phyloP scores from a whole-genome alignment of 306 rosid species.

The Malus asiatica region DNA sequence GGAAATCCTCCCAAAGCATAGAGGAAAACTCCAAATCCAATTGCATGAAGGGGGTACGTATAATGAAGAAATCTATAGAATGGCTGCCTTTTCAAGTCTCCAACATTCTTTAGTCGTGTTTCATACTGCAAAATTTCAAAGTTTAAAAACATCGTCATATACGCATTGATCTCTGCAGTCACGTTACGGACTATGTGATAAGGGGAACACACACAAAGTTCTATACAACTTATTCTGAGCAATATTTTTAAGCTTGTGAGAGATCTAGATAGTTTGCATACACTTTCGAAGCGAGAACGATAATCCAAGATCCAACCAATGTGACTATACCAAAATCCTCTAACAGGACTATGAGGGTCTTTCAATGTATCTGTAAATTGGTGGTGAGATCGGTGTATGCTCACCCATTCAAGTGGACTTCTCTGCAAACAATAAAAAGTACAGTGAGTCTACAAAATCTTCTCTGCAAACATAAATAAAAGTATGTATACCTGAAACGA shows the following conservation, averaged over 20 bases:
- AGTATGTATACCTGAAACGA: conserved; percentile 63
- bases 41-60: conserved; percentile 53
- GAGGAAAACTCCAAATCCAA: conserved; percentile 63
- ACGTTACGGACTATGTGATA: not conserved
- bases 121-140: conserved; percentile 48
- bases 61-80: conserved; percentile 53
- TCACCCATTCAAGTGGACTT: conserved; percentile 84
- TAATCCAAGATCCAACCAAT: conserved; percentile 75
- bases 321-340: conserved; percentile 88
- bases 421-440: conserved; percentile 35
- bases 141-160: not conserved
- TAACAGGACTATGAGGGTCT: conserved; percentile 83
- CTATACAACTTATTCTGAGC: not conserved
- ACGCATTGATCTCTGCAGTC: not conserved
- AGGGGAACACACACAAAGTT: not conserved
- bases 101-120: conserved; percentile 43
- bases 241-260: not conserved
- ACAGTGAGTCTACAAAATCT: not conserved
- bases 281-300: conserved; percentile 42
- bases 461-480: too few species aligned
- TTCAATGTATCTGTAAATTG: conserved; percentile 68
- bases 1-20: conserved; percentile 68
- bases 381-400: conserved; percentile 79
- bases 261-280: not conserved
- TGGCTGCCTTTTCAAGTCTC: conserved; percentile 57